These are phyloP conservation scores for Fusarium sororula DNA, from an alignment of 2,329 filamentous ascomycete genomes.

Conservation along the genomic window DNA sequence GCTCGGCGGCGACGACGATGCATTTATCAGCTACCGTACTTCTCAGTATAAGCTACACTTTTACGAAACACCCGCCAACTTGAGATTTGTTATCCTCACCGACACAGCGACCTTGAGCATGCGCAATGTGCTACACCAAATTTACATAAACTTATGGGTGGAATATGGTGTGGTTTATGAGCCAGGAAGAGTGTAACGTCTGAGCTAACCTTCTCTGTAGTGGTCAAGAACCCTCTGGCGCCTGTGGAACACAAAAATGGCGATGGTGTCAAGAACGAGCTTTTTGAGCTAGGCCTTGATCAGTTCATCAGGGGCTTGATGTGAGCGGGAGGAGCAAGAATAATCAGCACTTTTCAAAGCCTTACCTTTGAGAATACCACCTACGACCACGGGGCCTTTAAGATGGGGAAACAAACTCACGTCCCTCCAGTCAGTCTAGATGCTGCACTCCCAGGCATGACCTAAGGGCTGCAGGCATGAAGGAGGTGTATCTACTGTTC, in stretches of 20 bases:
- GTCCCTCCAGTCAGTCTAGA: neutral
- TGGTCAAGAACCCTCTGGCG: conserved; percentile 75
- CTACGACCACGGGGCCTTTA: neutral
- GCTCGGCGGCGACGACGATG: conserved; percentile 91
- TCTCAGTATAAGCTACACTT: conserved; percentile 98
- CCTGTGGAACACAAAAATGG: conserved; percentile 75
- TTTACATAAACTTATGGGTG: conserved; percentile 97
- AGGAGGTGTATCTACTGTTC: neutral
- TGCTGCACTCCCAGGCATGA: neutral
- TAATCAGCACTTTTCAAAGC: conserved; percentile 11
- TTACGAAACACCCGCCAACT: conserved; percentile 95
- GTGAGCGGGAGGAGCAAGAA: conserved; percentile 47
- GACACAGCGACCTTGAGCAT: conserved; percentile 90
- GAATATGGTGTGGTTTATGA: conserved; percentile 80
- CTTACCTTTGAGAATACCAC: neutral
- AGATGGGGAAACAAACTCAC: neutral
- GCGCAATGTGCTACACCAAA: conserved; percentile 94
- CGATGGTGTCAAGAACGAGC: conserved; percentile 74
- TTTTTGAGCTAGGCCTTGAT: conserved; percentile 77
- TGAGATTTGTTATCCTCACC: conserved; percentile 96
- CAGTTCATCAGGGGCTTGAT: conserved; percentile 77
- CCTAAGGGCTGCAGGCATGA: neutral
- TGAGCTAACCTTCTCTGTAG: conserved; percentile 48
- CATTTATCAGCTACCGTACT: conserved; percentile 93
- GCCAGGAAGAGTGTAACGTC: neutral